Evolutionary conservation across 1,284 basidiomycete genomes (phyloP).

Genomic region (Rhodotorula sp.): DNA sequence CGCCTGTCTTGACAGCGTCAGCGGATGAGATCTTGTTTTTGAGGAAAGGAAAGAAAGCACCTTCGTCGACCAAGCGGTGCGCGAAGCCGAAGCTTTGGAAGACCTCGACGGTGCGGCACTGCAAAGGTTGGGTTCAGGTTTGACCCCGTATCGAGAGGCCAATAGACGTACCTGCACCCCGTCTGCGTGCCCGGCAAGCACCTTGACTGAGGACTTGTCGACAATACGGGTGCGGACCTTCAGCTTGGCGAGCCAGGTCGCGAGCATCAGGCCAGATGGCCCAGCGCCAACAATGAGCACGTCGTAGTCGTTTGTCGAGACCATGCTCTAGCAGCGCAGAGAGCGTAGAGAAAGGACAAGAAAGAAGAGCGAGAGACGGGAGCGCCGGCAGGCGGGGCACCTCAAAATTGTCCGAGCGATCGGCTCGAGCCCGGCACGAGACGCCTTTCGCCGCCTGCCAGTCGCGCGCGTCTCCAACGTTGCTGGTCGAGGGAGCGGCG

Average conservation of each 20-base stretch:
- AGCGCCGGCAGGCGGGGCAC: not conserved
- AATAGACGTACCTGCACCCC: slow-evolving; percentile 12
- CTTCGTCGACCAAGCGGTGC: slow-evolving; percentile 64
- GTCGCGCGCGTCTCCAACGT: no score
- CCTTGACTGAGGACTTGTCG: slow-evolving; percentile 38
- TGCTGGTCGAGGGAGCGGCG: no score
- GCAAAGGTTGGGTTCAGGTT: not conserved
- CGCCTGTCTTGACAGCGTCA: not conserved
- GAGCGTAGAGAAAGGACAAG: not conserved
- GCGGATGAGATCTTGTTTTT: no score
- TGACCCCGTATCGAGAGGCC: no score
- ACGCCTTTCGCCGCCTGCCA: no score
- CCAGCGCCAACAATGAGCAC: slow-evolving; percentile 42
- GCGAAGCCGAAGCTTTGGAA: slow-evolving; percentile 67
- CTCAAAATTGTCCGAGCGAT: no score
- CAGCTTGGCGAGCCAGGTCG: slow-evolving; percentile 38
- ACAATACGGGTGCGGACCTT: slow-evolving; percentile 44
- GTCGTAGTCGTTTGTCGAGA: slow-evolving; percentile 14
- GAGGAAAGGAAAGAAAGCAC: slow-evolving; percentile 33
- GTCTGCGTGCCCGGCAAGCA: slow-evolving; percentile 18
- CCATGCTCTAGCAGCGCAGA: not conserved
- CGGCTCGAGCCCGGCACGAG: no score
- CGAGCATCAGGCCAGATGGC: slow-evolving; percentile 36
- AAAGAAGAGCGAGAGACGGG: not conserved
- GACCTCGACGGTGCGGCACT: slow-evolving; percentile 48